Percentiles rank a stretch among this genome's conserved stretches.
phyloP scores from a whole-genome alignment of 202 grass and related monocot species.

The Bolboschoenoplectus hybrid region DNA sequence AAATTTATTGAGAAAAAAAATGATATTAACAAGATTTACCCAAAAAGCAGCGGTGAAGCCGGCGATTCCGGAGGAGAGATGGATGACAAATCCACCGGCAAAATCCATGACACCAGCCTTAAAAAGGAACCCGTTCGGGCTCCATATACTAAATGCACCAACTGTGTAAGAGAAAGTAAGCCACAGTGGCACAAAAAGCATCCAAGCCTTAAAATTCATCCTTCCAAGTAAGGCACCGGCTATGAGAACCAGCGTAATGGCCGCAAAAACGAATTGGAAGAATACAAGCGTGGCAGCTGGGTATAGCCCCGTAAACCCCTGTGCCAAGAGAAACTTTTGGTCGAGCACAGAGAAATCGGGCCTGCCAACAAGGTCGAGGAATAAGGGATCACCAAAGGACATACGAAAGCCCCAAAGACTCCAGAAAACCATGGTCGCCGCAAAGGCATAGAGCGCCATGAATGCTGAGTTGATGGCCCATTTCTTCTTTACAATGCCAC shows the following conservation, averaged over 20 bases:
- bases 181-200: constrained; percentile 77
- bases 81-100: constrained; percentile 79
- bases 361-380: constrained; percentile 57
- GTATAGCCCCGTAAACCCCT: constrained; percentile 68
- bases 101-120: constrained; percentile 82
- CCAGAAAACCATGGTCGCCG: constrained; percentile 64
- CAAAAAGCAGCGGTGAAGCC: constrained; percentile 73
- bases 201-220: constrained; percentile 71
- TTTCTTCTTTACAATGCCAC: constrained; percentile 48
- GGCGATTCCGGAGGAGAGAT: constrained; percentile 80
- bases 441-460: constrained; percentile 54
- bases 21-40: constrained; percentile 35
- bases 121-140: constrained; percentile 74
- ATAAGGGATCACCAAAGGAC: constrained; percentile 70
- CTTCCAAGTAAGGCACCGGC: constrained; percentile 68
- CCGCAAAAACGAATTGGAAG: constrained; percentile 85
- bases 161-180: constrained; percentile 77
- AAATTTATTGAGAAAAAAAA: neutral
- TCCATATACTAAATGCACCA: constrained; percentile 78
- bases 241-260: constrained; percentile 76
- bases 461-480: constrained; percentile 47
- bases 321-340: constrained; percentile 46
- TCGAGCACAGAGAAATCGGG: constrained; percentile 56
- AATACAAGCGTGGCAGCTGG: constrained; percentile 70
- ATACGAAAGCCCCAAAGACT: constrained; percentile 71